Evolutionary conservation across 306 rosid species (phyloP).

Genomic region (Inga oerstediana): DNA sequence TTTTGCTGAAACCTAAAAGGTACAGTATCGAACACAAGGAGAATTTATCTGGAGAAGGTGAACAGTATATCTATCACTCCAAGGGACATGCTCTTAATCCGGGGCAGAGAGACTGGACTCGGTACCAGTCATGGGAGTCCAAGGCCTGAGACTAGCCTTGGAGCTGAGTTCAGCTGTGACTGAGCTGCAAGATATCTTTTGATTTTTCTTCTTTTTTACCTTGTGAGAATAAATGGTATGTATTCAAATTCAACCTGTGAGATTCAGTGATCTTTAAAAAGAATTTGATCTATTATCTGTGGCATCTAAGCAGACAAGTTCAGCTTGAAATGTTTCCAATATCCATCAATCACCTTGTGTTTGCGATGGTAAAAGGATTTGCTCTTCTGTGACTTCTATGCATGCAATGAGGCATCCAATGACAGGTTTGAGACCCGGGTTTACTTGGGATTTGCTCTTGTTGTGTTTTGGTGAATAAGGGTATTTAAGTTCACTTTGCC

Average conservation of each 20-base stretch:
- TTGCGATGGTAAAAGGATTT: not conserved
- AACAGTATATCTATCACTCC: conserved; percentile 84
- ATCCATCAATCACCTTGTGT: not conserved
- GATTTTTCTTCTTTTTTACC: conserved; percentile 8
- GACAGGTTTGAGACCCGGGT: not conserved
- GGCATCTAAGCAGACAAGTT: not conserved
- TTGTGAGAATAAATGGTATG: conserved; percentile 27
- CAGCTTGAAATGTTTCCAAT: not conserved
- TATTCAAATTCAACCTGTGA: conserved; percentile 27
- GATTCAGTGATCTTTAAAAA: conserved; percentile 9
- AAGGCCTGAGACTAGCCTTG: conserved; percentile 45
- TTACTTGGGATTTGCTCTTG: not conserved
- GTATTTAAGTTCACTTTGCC: not conserved
- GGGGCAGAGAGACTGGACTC: conserved; percentile 95
- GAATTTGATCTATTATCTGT: not conserved
- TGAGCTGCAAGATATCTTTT: conserved; percentile 24
- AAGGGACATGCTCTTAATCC: conserved; percentile 95
- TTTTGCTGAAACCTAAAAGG: conserved; percentile 82
- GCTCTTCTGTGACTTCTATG: not conserved
- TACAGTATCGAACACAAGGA: conserved; percentile 83
- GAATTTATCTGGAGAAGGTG: conserved; percentile 95
- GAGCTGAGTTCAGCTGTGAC: conserved; percentile 20
- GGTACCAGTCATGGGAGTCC: conserved; percentile 91
- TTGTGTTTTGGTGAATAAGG: not conserved
- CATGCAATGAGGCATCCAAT: not conserved